These are phyloP conservation scores for Hymenoscyphus occultus DNA, from an alignment of 2,329 filamentous ascomycete species.

Conservation along the genomic window DNA sequence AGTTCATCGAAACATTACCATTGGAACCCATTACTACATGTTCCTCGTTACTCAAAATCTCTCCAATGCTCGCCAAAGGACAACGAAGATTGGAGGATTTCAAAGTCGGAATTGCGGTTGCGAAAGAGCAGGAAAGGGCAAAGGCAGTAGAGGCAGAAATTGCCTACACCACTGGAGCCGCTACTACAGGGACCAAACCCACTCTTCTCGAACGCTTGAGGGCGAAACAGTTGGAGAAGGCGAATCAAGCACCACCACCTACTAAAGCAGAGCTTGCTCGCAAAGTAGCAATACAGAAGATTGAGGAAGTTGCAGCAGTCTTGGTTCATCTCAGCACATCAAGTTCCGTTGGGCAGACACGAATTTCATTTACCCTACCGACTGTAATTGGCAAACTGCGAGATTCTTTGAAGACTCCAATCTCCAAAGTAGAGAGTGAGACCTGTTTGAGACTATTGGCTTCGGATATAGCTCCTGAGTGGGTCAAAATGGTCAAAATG, in stretches of 20 bases:
- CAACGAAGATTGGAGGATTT: slow-evolving; percentile 67
- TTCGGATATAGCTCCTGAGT: slow-evolving; percentile 46
- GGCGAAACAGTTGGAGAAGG: slow-evolving; percentile 60
- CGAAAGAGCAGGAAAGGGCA: slow-evolving; percentile 46
- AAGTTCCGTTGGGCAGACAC: slow-evolving; percentile 50
- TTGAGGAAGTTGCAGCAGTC: slow-evolving; percentile 65
- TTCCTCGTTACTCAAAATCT: slow-evolving; percentile 50
- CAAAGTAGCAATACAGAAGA: slow-evolving; percentile 62
- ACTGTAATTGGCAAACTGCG: slow-evolving; percentile 61
- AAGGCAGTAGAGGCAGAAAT: slow-evolving; percentile 26
- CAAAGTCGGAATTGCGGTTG: slow-evolving; percentile 56
- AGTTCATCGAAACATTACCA: slow-evolving; percentile 56
- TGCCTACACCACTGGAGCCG: slow-evolving; percentile 23
- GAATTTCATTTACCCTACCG: slow-evolving; percentile 64
- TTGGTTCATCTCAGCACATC: slow-evolving; percentile 61
- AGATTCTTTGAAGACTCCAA: slow-evolving; percentile 56
- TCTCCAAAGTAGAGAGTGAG: slow-evolving; percentile 47
- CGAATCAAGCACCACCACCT: slow-evolving; percentile 43
- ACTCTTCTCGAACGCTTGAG: slow-evolving; percentile 74
- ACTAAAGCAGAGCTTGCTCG: slow-evolving; percentile 57
- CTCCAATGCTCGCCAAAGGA: slow-evolving; percentile 61
- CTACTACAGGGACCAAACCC: slow-evolving; percentile 47
- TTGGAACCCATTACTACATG: slow-evolving; percentile 52
- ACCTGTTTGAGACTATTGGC: slow-evolving; percentile 47
- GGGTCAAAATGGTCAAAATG: slow-evolving; percentile 47